Percentiles rank a stretch among this genome's conserved stretches.
Evolutionary conservation across 2,329 filamentous ascomycete species (phyloP).

Genomic region (Fusarium annulatum): DNA sequence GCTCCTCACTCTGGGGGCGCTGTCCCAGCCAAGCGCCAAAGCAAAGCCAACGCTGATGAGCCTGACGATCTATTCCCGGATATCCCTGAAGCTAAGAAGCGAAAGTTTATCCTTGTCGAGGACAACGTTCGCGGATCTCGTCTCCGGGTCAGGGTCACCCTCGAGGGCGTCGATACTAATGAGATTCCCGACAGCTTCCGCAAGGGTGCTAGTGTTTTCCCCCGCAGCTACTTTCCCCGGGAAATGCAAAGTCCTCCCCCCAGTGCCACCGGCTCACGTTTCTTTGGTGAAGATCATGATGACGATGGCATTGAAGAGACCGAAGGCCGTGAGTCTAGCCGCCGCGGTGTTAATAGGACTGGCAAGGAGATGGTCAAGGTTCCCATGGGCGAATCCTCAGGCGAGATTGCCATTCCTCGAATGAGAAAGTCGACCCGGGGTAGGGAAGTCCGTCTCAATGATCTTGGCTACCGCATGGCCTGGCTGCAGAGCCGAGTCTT

Average conservation of each 20-base stretch:
- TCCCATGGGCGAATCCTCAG: conserved; percentile 74
- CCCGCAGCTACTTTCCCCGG: conserved; percentile 89
- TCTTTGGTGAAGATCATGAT: conserved; percentile 75
- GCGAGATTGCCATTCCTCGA: conserved; percentile 79
- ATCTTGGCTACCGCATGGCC: conserved; percentile 93
- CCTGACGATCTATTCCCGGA: conserved; percentile 84
- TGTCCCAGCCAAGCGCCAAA: conserved; percentile 52
- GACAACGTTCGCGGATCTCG: conserved; percentile 84
- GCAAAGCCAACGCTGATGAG: conserved; percentile 64
- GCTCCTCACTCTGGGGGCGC: conserved; percentile 51
- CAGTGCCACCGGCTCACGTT: conserved; percentile 77
- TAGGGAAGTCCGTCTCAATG: conserved; percentile 92
- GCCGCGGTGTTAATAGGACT: conserved; percentile 49
- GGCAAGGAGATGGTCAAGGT: conserved; percentile 65
- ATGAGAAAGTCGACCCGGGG: conserved; percentile 75
- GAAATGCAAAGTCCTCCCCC: conserved; percentile 91
- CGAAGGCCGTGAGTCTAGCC: conserved; percentile 58
- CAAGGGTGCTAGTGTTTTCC: conserved; percentile 88
- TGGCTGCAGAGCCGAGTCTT: conserved; percentile 97
- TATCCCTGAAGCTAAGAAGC: conserved; percentile 87
- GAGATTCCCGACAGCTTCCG: conserved; percentile 97
- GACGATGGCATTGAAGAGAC: conserved; percentile 66
- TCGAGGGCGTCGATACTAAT: conserved; percentile 93
- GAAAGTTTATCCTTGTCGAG: conserved; percentile 97
- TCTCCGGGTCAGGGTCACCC: conserved; percentile 88